Percentiles rank a stretch among this genome's conserved stretches.
These are phyloP conservation scores for Heliamphora pulchella DNA, from an alignment of 179 eudicot genomes.

Conservation along the genomic window DNA sequence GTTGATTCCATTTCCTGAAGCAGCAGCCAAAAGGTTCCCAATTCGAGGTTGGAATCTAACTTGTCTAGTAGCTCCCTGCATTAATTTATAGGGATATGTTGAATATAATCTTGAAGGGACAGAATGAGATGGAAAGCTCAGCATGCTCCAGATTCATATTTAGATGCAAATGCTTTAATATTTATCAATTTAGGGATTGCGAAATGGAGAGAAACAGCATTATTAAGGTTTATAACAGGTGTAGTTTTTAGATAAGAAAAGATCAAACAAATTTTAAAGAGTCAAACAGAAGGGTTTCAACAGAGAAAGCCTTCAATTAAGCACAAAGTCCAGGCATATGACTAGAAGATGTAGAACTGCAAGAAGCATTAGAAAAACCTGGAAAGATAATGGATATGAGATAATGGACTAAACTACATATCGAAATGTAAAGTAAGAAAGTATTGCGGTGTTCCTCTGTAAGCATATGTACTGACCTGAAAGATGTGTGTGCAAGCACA, in stretches of 20 bases:
- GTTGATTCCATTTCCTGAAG: slow-evolving; percentile 34
- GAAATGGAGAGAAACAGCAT: neutral
- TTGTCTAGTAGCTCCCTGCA: slow-evolving; percentile 45
- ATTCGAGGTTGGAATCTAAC: slow-evolving; percentile 50
- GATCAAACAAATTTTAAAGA: neutral
- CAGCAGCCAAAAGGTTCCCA: slow-evolving; percentile 47
- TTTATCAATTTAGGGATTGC: neutral
- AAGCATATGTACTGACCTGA: slow-evolving; percentile 28
- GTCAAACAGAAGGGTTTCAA: slow-evolving; percentile 12
- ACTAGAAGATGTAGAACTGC: neutral
- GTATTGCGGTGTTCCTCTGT: neutral
- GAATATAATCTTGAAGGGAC: neutral
- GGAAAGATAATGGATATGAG: neutral
- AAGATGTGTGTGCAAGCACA: slow-evolving; percentile 22
- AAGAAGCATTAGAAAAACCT: neutral
- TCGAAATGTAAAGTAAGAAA: neutral
- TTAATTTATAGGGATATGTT: neutral
- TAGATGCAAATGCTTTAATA: too few relatives aligned
- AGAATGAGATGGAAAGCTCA: neutral
- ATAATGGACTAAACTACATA: neutral
- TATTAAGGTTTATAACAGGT: neutral
- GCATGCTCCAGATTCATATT: neutral
- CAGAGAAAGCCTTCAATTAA: neutral
- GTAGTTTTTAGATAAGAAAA: neutral
- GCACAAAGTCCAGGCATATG: neutral